These are phyloP conservation scores for Picea abies DNA, from an alignment of 83 land plant species.

Conservation along the genomic window DNA sequence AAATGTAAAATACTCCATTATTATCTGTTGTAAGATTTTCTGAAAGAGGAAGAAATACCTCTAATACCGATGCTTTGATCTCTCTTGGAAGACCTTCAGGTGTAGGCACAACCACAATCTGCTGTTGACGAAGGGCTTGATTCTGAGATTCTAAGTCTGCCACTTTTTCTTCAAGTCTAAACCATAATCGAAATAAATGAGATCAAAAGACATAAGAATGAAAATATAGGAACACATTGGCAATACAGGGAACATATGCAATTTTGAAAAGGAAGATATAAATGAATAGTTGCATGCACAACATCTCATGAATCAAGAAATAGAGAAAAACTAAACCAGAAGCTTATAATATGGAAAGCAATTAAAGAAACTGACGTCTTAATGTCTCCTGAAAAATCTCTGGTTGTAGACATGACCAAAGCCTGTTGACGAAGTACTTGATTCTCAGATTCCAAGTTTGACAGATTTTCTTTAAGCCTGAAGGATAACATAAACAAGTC, in stretches of 20 bases:
- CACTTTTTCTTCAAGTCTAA: conserved; percentile 80
- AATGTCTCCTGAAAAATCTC: too few species aligned
- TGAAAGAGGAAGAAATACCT: conserved; percentile 10
- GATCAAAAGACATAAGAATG: background rate
- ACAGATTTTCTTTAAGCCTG: too few species aligned
- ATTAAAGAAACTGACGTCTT: too few species aligned
- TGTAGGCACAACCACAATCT: conserved; percentile 37
- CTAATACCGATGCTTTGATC: background rate
- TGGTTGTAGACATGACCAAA: too few species aligned
- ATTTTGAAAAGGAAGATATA: background rate
- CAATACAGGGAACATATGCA: background rate
- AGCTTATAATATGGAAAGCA: too few species aligned
- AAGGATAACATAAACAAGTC: too few species aligned
- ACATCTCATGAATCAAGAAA: conserved; percentile 4
- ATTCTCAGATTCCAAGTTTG: too few species aligned
- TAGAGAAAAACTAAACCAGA: too few species aligned
- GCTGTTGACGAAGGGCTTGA: conserved; percentile 59
- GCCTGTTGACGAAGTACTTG: too few species aligned
- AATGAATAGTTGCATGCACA: too few species aligned
- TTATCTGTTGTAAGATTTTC: conserved; percentile 9
- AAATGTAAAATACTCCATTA: background rate
- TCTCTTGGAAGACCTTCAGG: conserved; percentile 29
- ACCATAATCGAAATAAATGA: background rate
- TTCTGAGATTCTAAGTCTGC: conserved; percentile 86
- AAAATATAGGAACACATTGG: background rate